Evolutionary conservation across 106 monocot genomes (phyloP).

Genomic region (Cymbidium sinense): DNA sequence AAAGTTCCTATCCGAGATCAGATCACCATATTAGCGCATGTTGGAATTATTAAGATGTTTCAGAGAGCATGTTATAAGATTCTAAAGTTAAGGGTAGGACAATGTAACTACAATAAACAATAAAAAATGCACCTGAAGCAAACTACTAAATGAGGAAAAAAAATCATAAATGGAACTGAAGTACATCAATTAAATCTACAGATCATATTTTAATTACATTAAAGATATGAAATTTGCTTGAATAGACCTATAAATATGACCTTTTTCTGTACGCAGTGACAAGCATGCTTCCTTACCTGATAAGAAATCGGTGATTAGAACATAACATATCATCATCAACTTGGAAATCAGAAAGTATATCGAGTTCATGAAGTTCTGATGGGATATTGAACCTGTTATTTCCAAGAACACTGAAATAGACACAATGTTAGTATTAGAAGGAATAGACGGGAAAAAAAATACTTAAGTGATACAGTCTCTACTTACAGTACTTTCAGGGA

Average conservation of each 20-base stretch:
- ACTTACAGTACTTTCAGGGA: slow-evolving; percentile 44
- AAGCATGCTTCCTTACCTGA: slow-evolving; percentile 4
- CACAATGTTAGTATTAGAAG: background rate
- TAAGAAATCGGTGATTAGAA: slow-evolving; percentile 10
- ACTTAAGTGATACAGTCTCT: background rate
- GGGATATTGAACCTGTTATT: slow-evolving; percentile 25
- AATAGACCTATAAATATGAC: background rate
- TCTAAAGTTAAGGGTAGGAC: background rate
- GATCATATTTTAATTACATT: background rate
- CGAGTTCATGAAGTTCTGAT: slow-evolving; percentile 20
- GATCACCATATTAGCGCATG: background rate
- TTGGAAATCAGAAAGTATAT: slow-evolving; percentile 19
- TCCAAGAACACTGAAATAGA: slow-evolving; percentile 17
- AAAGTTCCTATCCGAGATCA: slow-evolving; percentile 14
- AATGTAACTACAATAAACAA: background rate
- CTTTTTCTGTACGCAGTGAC: background rate
- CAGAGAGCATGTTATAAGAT: background rate
- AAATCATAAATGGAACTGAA: background rate
- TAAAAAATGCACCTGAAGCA: background rate
- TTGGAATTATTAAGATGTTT: background rate
- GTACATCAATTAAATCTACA: background rate
- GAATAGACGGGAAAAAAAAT: background rate
- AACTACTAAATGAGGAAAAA: background rate
- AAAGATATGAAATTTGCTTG: background rate
- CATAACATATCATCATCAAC: slow-evolving; percentile 9